These are phyloP conservation scores for Suillus lakei DNA, from an alignment of 768 basidiomycete species.

Conservation along the genomic window DNA sequence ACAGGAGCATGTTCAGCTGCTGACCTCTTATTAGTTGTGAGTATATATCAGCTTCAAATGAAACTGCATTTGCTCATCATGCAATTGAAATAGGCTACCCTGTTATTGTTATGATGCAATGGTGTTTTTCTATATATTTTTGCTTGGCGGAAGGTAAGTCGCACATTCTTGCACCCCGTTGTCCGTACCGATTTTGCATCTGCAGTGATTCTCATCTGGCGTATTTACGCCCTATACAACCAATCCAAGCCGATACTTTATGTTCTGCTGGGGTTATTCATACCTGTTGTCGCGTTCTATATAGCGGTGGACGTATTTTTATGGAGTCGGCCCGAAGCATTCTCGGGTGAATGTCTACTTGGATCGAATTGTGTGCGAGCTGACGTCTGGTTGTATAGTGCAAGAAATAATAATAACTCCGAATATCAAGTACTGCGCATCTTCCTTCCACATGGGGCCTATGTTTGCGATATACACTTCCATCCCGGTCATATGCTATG, in stretches of 20 bases:
- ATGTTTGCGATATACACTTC: neutral
- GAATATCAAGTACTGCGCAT: neutral
- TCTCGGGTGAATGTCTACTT: neutral
- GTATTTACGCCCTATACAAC: neutral
- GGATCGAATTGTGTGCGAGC: neutral
- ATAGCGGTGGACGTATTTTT: neutral
- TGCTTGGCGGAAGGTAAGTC: neutral
- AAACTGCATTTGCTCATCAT: neutral
- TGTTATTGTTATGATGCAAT: neutral
- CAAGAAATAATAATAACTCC: neutral
- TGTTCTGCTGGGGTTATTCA: neutral
- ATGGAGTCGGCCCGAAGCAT: neutral
- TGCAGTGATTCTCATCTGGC: slow-evolving; percentile 3
- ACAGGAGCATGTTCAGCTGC: no score
- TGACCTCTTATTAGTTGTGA: neutral
- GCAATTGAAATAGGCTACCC: neutral
- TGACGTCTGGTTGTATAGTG: neutral
- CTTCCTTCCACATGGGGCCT: neutral
- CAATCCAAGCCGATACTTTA: neutral
- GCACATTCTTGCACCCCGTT: neutral
- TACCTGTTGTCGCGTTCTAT: neutral
- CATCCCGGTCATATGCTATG: neutral
- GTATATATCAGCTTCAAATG: no score
- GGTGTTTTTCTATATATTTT: neutral
- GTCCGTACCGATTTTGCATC: neutral